Evolutionary conservation across 2,329 filamentous ascomycete genomes (phyloP).

Genomic region (Magnaporthales sp.): DNA sequence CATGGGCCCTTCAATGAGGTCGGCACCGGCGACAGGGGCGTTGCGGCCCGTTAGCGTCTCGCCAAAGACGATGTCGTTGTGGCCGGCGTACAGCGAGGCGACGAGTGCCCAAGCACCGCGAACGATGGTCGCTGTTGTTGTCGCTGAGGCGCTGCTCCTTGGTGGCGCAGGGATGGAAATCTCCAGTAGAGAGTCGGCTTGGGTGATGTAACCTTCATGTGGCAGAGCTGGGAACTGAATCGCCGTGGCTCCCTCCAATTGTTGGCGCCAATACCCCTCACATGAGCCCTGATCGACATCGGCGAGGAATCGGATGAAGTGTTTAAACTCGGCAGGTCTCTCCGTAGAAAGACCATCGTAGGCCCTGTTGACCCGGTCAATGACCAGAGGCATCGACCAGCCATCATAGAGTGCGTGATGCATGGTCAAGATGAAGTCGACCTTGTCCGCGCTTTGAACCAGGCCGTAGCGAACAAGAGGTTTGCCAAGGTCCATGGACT

Average conservation of each 20-base stretch:
- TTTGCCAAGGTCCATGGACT: constrained; percentile 33
- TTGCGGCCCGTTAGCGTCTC: constrained; percentile 51
- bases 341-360: constrained; percentile 25
- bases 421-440: constrained; percentile 42
- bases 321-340: constrained; percentile 33
- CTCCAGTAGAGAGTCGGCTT: constrained; percentile 44
- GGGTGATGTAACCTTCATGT: constrained; percentile 35
- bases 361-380: constrained; percentile 37
- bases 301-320: constrained; percentile 39
- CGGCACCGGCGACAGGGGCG: constrained; percentile 35
- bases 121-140: constrained; percentile 46
- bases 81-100: constrained; percentile 41
- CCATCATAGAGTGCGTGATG: constrained; percentile 50
- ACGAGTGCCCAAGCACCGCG: constrained; percentile 51
- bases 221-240: constrained; percentile 41
- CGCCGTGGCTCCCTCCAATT: constrained; percentile 32
- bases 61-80: constrained; percentile 46
- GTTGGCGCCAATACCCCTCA: constrained; percentile 36
- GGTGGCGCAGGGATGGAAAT: constrained; percentile 34
- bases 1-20: constrained; percentile 51
- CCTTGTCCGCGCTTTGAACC: constrained; percentile 23
- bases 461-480: constrained; percentile 37
- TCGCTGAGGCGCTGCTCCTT: constrained; percentile 23
- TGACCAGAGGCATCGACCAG: constrained; percentile 42
- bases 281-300: constrained; percentile 27